A percentile compares a stretch with the other conserved stretches of the same genome.
Conservation (phyloP, 1,139 yeast species). For the Saccharomycopsis phalli region DNA sequence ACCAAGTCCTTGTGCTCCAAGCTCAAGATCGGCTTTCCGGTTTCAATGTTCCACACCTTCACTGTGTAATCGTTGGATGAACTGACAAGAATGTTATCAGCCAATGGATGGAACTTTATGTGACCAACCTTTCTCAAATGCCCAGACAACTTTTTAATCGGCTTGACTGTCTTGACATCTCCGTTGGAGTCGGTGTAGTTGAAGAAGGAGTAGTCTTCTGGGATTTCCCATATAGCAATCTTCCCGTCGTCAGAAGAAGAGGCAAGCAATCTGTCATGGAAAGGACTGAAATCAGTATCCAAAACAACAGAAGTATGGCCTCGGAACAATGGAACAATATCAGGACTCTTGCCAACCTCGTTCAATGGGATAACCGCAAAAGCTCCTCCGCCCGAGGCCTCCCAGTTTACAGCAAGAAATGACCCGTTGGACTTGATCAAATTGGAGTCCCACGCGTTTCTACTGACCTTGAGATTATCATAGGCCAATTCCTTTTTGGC, state of each 20-base stretch:
- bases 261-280: constrained; percentile 64
- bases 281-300: constrained; percentile 90
- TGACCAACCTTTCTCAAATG: constrained; percentile 95
- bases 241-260: constrained; percentile 92
- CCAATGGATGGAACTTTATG: constrained; percentile 81
- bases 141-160: constrained; percentile 65
- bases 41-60: constrained; percentile 79
- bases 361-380: constrained; percentile 82
- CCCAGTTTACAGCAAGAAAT: constrained; percentile 84
- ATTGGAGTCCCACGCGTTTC: constrained; percentile 95
- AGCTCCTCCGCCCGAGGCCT: constrained; percentile 94
- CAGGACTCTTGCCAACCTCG: constrained; percentile 93
- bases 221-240: constrained; percentile 79
- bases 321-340: constrained; percentile 82
- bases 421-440: constrained; percentile 78
- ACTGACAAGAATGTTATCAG: constrained; percentile 77
- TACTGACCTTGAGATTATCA: constrained; percentile 77
- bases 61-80: constrained; percentile 86
- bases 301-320: constrained; percentile 94
- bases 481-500: constrained; percentile 81
- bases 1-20: constrained; percentile 83
- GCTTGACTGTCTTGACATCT: constrained; percentile 59
- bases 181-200: constrained; percentile 52
- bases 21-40: constrained; percentile 63
- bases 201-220: constrained; percentile 66